phyloP scores from a whole-genome alignment of 163 green algal genomes.

The Smithsoniella earleae region DNA sequence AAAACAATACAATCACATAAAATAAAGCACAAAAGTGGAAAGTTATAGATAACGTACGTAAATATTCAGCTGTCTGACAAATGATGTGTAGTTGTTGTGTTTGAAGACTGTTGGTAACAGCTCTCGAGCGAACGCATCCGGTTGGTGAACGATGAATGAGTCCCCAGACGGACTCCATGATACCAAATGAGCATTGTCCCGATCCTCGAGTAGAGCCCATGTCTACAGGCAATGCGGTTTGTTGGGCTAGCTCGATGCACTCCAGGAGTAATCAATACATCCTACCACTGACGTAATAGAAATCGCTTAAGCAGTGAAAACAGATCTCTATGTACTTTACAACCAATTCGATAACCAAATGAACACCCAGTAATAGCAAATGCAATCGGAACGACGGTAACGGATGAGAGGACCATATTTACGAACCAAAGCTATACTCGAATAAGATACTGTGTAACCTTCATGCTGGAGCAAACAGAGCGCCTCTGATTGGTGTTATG shows the following conservation, averaged over 20 bases:
- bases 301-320: neutral
- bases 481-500: neutral
- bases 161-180: constrained; percentile 45
- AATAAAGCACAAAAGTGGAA: neutral
- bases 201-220: constrained; percentile 14
- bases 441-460: neutral
- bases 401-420: neutral
- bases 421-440: neutral
- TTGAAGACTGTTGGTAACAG: constrained; percentile 58
- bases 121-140: constrained; percentile 38
- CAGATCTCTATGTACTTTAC: neutral
- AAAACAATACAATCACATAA: neutral
- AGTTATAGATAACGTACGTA: constrained; percentile 36
- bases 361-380: neutral
- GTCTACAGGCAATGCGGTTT: neutral
- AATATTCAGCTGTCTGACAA: constrained; percentile 52
- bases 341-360: neutral
- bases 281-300: neutral
- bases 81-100: constrained; percentile 58
- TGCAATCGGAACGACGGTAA: neutral
- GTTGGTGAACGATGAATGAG: constrained; percentile 54
- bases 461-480: neutral
- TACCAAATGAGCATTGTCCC: constrained; percentile 27
- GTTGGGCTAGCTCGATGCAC: neutral
- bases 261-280: neutral